These are phyloP conservation scores for Phylloboletellus chloephorus DNA, from an alignment of 1,284 basidiomycete genomes.

Conservation along the genomic window DNA sequence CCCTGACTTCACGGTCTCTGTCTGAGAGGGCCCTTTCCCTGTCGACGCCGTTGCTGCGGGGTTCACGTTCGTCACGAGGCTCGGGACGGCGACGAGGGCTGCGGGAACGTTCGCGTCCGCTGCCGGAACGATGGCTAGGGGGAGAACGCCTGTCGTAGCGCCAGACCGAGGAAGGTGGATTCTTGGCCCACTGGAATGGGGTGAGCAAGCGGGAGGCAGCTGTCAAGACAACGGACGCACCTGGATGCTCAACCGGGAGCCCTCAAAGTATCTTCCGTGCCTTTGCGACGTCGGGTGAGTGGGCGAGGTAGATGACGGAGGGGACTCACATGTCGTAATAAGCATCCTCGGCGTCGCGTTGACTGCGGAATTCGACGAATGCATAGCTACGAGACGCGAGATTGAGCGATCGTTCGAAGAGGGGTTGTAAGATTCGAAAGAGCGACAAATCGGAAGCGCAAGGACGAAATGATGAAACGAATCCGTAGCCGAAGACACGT, in stretches of 20 bases:
- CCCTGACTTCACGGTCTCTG: conserved; percentile 25
- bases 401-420: conserved; percentile 60
- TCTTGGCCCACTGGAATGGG: conserved; percentile 75
- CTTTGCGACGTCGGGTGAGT: conserved; percentile 36
- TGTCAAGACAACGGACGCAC: conserved; percentile 34
- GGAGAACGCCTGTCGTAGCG: conserved; percentile 65
- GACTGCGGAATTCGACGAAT: conserved; percentile 84
- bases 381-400: conserved; percentile 72
- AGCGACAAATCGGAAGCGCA: conserved; percentile 25
- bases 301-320: conserved; percentile 1
- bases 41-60: conserved; percentile 37
- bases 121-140: conserved; percentile 43
- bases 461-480: conserved; percentile 27
- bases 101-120: conserved; percentile 40
- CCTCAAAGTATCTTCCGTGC: conserved; percentile 83
- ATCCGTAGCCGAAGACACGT: conserved; percentile 24
- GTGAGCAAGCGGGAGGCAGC: not conserved
- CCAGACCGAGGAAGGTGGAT: conserved; percentile 84
- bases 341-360: conserved; percentile 82
- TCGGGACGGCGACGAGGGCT: conserved; percentile 38
- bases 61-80: conserved; percentile 38
- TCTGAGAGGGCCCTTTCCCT: conserved; percentile 35
- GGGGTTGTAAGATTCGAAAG: conserved; percentile 25
- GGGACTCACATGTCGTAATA: conserved; percentile 81
- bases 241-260: conserved; percentile 76